phyloP scores from a whole-genome alignment of 208 protist species.

The Zelonia costaricensis region DNA sequence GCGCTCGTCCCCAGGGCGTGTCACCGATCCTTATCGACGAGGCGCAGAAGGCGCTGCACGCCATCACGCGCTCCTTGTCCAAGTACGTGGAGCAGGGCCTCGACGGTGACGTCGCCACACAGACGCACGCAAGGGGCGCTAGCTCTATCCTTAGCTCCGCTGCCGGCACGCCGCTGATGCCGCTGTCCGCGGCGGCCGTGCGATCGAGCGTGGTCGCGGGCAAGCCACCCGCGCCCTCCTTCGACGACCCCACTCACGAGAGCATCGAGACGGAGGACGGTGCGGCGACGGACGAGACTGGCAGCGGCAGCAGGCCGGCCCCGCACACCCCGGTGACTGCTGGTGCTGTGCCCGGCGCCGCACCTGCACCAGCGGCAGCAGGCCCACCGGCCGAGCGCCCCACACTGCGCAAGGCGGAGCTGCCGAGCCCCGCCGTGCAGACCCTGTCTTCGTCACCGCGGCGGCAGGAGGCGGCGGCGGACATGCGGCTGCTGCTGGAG shows the following conservation, averaged over 20 bases:
- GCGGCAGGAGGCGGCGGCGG: conserved; percentile 6
- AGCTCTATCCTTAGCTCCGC: conserved; percentile 10
- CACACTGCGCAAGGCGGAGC: too few relatives aligned
- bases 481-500: conserved; percentile 33
- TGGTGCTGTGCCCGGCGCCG: too few relatives aligned
- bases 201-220: neutral
- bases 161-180: conserved; percentile 13
- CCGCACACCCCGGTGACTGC: too few relatives aligned
- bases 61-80: conserved; percentile 54
- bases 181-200: conserved; percentile 6
- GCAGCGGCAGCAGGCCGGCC: too few relatives aligned
- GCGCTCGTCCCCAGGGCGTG: conserved; percentile 31
- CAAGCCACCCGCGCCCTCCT: neutral
- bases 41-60: conserved; percentile 47
- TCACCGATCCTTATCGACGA: conserved; percentile 50
- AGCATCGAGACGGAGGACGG: conserved; percentile 1
- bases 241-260: neutral
- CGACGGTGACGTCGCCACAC: neutral
- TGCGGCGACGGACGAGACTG: neutral
- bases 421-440: neutral
- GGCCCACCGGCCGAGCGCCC: too few relatives aligned
- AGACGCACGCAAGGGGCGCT: neutral
- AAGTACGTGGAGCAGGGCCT: conserved; percentile 46
- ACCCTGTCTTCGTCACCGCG: neutral
- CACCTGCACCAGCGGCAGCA: neutral